Percentiles rank a stretch among this genome's conserved stretches.
These are phyloP conservation scores for Erythrobasidium hasegawianum DNA, from an alignment of 1,284 basidiomycete genomes.

Conservation along the genomic window DNA sequence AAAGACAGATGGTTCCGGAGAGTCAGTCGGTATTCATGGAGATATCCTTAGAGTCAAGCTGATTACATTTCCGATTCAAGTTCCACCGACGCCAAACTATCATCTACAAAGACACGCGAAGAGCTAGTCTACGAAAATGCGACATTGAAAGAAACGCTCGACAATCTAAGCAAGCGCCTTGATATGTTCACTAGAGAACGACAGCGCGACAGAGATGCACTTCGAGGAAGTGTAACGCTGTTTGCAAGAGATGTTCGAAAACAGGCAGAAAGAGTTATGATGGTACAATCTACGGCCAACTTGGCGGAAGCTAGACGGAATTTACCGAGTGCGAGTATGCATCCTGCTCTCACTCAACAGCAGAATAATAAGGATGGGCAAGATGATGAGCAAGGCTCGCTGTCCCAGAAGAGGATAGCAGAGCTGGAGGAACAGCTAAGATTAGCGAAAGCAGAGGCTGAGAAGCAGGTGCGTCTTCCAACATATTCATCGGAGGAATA, in stretches of 20 bases:
- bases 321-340: not conserved
- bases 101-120: constrained; percentile 25
- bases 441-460: not conserved
- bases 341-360: not conserved
- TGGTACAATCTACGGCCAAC: constrained; percentile 23
- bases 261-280: constrained; percentile 25
- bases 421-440: constrained; percentile 4
- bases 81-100: not conserved
- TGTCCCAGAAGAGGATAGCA: constrained; percentile 2
- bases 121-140: constrained; percentile 27
- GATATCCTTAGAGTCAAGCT: too few species aligned
- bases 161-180: constrained; percentile 15
- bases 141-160: constrained; percentile 27
- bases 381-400: not conserved
- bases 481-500: too few species aligned
- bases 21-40: too few species aligned
- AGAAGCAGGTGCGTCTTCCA: constrained; percentile 5
- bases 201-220: constrained; percentile 15
- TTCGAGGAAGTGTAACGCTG: constrained; percentile 25
- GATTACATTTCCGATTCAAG: too few species aligned
- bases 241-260: constrained; percentile 29
- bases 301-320: constrained; percentile 13
- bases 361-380: not conserved
- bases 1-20: not conserved
- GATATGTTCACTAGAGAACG: constrained; percentile 27